Evolutionary conservation across 805 yeast genomes (phyloP), one percentile per base, ranked within the genome.

Genomic region (Ogataea dorogensis): DNA sequence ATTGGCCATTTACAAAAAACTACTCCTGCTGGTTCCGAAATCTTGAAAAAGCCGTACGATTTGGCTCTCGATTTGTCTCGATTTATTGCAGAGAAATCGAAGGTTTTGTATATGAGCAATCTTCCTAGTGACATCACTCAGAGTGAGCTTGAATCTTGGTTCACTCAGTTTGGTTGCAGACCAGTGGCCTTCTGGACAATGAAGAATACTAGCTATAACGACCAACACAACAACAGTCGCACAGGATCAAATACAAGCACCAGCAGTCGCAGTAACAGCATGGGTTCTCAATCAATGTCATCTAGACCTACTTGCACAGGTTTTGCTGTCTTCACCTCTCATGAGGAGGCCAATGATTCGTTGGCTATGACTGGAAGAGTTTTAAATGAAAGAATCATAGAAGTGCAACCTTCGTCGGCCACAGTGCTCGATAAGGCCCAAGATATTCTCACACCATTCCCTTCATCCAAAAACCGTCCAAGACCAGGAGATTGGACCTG

Each of bases 401-500:
- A 89, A 56, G 82, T 89, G 5, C 91, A 86, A 49, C 95, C 97
- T 2, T 86, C 95, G 1, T 81, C 93, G 26, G 73, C 81, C 3
- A 65, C 73, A 25, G 85, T 89, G 3, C 67, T 89, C 31, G 96
- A 86, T 47, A 73, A 78, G 43, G 95, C 96, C 1, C 83, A 78
- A 48, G 95, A 84, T 24, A 73, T 89, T 27, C 65, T 89, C 42
- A 73, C 86, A 0, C 87, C 94, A 3, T 89, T 89, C 63, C 95
- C 96, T 11, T 74, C 80, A 22, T 83, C 86, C 48, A 75, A 76
- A 43, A 88, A 89, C 61, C 72, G 93, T 51, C 95, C 96, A 15
- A 71, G 97, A 54, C 97, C 97, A 0, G 97, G 97, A 14, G 97
- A 89, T 58, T 89, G 97, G 97, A 86, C 85, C n/a, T 89, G 97